Percentiles rank a stretch among this genome's conserved stretches.
Evolutionary conservation across 768 basidiomycete species (phyloP).

Genomic region (Auricularia auricula-judae): DNA sequence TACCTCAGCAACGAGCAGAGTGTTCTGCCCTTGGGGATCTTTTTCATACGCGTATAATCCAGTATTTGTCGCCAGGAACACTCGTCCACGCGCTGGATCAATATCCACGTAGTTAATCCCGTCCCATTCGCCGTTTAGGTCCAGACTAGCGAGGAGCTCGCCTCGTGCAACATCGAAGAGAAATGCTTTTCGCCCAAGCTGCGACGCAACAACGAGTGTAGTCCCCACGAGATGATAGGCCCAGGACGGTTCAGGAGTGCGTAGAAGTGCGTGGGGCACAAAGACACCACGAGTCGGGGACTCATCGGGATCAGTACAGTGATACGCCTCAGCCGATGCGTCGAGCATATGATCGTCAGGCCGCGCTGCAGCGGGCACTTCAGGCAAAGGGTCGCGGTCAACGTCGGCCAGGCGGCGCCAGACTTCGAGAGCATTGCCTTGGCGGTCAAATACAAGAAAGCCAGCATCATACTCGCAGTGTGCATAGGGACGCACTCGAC

Average conservation of each 20-base stretch:
- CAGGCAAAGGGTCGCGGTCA: not conserved
- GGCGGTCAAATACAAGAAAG: not conserved
- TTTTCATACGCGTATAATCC: not conserved
- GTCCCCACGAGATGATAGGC: not conserved
- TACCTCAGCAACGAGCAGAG: no score
- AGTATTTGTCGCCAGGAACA: not conserved
- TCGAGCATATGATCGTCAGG: not conserved
- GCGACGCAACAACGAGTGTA: not conserved
- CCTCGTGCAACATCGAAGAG: not conserved
- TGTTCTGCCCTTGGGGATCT: no score
- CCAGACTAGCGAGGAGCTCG: not conserved
- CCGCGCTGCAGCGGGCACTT: not conserved
- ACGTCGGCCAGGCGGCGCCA: not conserved
- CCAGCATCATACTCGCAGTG: not conserved
- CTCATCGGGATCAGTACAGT: not conserved
- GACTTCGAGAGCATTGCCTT: not conserved
- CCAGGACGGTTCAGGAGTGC: not conserved
- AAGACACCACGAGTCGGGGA: not conserved
- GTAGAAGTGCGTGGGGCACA: not conserved
- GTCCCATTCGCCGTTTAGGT: not conserved
- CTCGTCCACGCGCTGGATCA: not conserved
- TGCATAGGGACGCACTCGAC: not conserved
- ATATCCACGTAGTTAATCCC: not conserved
- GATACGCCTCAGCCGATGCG: not conserved
- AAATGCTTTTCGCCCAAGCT: not conserved